A percentile compares a stretch with the other conserved stretches of the same genome.
These are phyloP conservation scores for Cercospora canescens DNA, from an alignment of 2,329 filamentous ascomycete species.

Conservation along the genomic window DNA sequence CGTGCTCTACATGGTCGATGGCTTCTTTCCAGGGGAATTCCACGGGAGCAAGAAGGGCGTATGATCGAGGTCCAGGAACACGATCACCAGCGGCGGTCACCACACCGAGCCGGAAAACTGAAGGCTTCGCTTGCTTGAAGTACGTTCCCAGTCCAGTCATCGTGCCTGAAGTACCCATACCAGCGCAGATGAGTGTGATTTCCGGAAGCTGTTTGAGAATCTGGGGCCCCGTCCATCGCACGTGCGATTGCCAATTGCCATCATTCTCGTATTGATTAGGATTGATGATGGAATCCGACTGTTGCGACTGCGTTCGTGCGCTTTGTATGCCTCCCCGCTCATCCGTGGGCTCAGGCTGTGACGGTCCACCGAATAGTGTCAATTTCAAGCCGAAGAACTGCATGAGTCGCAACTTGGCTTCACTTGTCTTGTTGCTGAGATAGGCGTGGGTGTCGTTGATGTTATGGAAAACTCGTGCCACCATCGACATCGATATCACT, in stretches of 20 bases:
- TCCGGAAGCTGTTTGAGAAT: slow-evolving; percentile 72
- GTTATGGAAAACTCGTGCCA: slow-evolving; percentile 53
- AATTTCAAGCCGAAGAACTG: slow-evolving; percentile 61
- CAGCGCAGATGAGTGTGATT: slow-evolving; percentile 81
- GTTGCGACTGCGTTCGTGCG: slow-evolving; percentile 45
- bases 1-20: slow-evolving; percentile 58
- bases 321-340: slow-evolving; percentile 55
- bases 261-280: slow-evolving; percentile 84
- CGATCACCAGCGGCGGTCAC: slow-evolving; percentile 59
- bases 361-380: slow-evolving; percentile 58
- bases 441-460: slow-evolving; percentile 56
- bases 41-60: slow-evolving; percentile 50
- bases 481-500: slow-evolving; percentile 60
- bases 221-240: slow-evolving; percentile 79
- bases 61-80: slow-evolving; percentile 60
- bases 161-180: slow-evolving; percentile 91
- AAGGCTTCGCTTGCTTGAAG: slow-evolving; percentile 50
- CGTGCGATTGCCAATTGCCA: slow-evolving; percentile 83
- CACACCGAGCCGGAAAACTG: slow-evolving; percentile 42
- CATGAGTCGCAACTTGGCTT: slow-evolving; percentile 56
- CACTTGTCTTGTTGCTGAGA: slow-evolving; percentile 60
- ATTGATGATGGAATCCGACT: slow-evolving; percentile 50
- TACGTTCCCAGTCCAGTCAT: slow-evolving; percentile 73
- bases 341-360: slow-evolving; percentile 58
- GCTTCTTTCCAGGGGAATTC: slow-evolving; percentile 60